A percentile compares a stretch with the other conserved stretches of the same genome.
These are phyloP conservation scores for Cyclotella cryptica DNA, from an alignment of 108 stramenopile genomes.

Conservation along the genomic window DNA sequence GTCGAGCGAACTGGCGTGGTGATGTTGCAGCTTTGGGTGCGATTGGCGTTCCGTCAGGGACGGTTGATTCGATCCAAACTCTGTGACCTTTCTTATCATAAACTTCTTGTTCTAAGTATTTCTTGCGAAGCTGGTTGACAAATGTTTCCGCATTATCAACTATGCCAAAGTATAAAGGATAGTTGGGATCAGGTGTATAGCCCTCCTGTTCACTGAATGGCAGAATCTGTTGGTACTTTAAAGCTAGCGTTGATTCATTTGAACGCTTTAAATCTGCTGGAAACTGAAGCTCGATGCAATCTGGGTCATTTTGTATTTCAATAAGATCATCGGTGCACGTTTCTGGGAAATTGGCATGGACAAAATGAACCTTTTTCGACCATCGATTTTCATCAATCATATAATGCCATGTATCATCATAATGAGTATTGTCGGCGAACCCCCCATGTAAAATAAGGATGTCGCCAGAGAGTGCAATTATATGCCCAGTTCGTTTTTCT, in stretches of 20 bases:
- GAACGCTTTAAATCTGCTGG: conserved; percentile 54
- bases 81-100: conserved; percentile 33
- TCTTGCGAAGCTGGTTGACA: conserved; percentile 35
- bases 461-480: conserved; percentile 39
- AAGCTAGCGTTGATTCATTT: conserved; percentile 41
- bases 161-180: conserved; percentile 65
- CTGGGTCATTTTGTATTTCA: conserved; percentile 49
- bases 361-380: conserved; percentile 72
- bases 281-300: conserved; percentile 64
- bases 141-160: conserved; percentile 59
- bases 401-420: conserved; percentile 87
- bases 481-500: conserved; percentile 39
- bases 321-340: conserved; percentile 74
- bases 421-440: conserved; percentile 72
- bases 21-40: conserved; percentile 76
- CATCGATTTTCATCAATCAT: conserved; percentile 70
- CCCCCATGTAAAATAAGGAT: conserved; percentile 78
- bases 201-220: conserved; percentile 48
- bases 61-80: conserved; percentile 47
- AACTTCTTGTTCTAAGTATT: conserved; percentile 39
- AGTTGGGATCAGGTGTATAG: conserved; percentile 44
- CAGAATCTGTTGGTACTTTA: conserved; percentile 51
- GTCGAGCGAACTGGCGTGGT: conserved; percentile 66
- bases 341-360: conserved; percentile 73
- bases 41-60: conserved; percentile 65